Evolutionary conservation across 23 red algal genomes (phyloP), one percentile per base, ranked within the genome.

Genomic region (Gracilaria gracilis): DNA sequence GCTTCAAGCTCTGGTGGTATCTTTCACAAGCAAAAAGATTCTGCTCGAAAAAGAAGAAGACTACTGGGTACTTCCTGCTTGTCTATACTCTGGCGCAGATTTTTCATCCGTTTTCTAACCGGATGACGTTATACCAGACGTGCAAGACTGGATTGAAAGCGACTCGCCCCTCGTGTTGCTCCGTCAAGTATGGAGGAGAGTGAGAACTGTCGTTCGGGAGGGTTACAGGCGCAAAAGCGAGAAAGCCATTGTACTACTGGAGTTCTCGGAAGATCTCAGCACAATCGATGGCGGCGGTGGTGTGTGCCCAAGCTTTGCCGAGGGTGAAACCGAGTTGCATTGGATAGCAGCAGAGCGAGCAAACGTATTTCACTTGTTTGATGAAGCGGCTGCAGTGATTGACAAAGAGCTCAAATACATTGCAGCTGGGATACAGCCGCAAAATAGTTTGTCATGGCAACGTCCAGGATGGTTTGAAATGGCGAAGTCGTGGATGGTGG

Each of bases 1-100:
- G 65, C 65, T 70, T 70, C 65, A 70, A 19, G 65, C 65, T 11
- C 17, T 70, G 27, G 65, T 70, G 1, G 65, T 70, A 35, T 70
- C 31, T 70, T 35, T 70, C 65, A 70, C 2, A 25, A 35, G 27
- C 65, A 70, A 70, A 19, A 70, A 70, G 27, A 25, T 70, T 35
- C 65, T 70, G 65, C 14, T 70, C 28, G 34, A 34, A 34, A 35
- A 70, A 35, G 31, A 70, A 36, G 65, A 15, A 70, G 65, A 35
- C 25, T 4, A 8, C 4, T 19, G 27, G 9, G 65, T 70, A 25
- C 65, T 70, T 70, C 65, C 35, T 38, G 65, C 13, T 70, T 34
- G 65, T 70, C 65, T 70, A 4, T 70, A 70, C 27, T 70, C 65
- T 70, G 13, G 65, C 17, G 65, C 27, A 16, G 65, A 70, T 28